A percentile compares a stretch with the other conserved stretches of the same genome.
Conservation (phyloP, 2,329 filamentous ascomycete genomes). For the Cladosporium sp. region DNA sequence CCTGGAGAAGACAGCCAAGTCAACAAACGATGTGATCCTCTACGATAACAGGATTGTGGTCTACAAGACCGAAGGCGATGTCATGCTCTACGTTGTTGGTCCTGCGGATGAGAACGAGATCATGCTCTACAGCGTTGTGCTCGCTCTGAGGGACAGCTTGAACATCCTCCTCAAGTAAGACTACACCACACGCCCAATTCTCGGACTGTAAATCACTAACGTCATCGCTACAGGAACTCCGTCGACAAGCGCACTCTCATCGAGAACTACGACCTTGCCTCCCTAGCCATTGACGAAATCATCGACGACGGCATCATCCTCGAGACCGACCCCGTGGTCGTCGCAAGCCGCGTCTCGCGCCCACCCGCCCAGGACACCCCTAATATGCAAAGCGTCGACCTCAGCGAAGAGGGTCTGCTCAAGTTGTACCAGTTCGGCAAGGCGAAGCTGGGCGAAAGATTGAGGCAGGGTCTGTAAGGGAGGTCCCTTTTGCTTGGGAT, state of each 20-base stretch:
- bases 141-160: constrained; percentile 84
- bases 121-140: constrained; percentile 82
- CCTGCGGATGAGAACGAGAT: constrained; percentile 94
- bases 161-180: constrained; percentile 86
- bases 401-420: constrained; percentile 91
- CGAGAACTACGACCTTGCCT: constrained; percentile 96
- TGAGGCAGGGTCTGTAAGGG: constrained; percentile 71
- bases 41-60: constrained; percentile 96
- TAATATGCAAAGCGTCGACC: constrained; percentile 87
- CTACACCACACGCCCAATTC: not conserved
- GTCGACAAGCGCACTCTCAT: constrained; percentile 97
- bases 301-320: constrained; percentile 94
- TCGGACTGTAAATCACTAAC: constrained; percentile 14
- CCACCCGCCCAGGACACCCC: constrained; percentile 83
- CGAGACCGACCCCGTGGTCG: constrained; percentile 92
- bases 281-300: constrained; percentile 90
- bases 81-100: constrained; percentile 93
- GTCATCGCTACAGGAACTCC: constrained; percentile 62
- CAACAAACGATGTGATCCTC: constrained; percentile 90
- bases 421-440: constrained; percentile 93
- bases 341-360: constrained; percentile 86
- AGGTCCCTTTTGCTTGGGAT: not conserved
- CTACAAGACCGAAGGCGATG: constrained; percentile 96
- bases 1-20: constrained; percentile 91
- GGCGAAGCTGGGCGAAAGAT: constrained; percentile 81